These are phyloP conservation scores for Russula sp. DNA, from an alignment of 768 basidiomycete species.

Conservation along the genomic window DNA sequence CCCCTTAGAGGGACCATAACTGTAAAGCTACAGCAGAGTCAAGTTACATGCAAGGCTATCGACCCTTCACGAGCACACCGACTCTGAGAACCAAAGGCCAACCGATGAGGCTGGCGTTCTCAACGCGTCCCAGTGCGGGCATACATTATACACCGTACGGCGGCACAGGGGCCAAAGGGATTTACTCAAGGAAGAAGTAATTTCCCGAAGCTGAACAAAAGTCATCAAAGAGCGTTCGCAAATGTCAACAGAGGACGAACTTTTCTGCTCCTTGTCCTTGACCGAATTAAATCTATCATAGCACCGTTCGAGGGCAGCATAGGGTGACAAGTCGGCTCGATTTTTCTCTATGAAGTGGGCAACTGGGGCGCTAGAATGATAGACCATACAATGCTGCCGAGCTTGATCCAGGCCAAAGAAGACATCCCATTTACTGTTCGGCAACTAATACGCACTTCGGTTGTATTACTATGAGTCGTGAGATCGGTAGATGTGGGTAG, in stretches of 20 bases:
- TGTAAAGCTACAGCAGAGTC: slow-evolving; percentile 11
- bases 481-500: too few species aligned
- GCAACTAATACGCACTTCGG: too few species aligned
- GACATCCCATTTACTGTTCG: too few species aligned
- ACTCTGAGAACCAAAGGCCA: not conserved
- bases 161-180: not conserved
- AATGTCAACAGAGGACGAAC: slow-evolving; percentile 34
- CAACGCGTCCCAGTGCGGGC: not conserved
- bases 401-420: too few species aligned
- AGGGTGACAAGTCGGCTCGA: too few species aligned
- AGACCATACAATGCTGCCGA: too few species aligned
- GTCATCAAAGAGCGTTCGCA: not conserved
- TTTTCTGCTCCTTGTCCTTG: slow-evolving; percentile 84
- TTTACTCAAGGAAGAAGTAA: slow-evolving; percentile 86
- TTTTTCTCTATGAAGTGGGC: too few species aligned
- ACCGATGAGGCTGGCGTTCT: not conserved
- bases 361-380: too few species aligned
- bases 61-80: not conserved
- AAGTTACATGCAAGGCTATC: slow-evolving; percentile 6
- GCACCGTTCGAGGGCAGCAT: too few species aligned
- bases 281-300: slow-evolving; percentile 78
- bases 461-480: too few species aligned
- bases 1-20: not conserved
- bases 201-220: slow-evolving; percentile 57
- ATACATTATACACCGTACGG: not conserved